Evolutionary conservation across 192 early-diverging fungal genomes (phyloP), one percentile per base, ranked within the genome.

Genomic region (Lunasporangiospora selenospora): DNA sequence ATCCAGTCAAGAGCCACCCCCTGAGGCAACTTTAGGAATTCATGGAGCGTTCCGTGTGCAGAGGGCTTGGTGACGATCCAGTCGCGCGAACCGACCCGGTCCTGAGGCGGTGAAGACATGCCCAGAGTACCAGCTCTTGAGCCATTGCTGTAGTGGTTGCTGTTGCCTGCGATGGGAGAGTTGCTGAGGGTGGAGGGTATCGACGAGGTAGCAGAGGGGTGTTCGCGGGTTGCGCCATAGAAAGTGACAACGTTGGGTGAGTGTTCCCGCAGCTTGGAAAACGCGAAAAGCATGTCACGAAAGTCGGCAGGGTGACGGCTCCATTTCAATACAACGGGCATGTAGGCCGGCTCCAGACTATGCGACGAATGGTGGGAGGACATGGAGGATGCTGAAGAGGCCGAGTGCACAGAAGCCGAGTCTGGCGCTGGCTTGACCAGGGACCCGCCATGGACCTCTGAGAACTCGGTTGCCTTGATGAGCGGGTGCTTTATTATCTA

Each of bases 401-500:
- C 44, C 6, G 67, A 62, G 41, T 71, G 67, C 24, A 71, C 48
- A 7, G 67, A 73, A 0, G 69, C 39, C 0, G 61, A 73, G 29
- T 18, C 30, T 11, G 43, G 48, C 3, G 53, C 54, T 2, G 69
- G 60, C 11, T 52, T 62, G 37, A 73, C 52, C 6, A 73, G 59
- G 13, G 59, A 53, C 6, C 69, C 69, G 18, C 59, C 69, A 46
- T 73, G 61, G 33, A 73, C 69, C 50, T 73, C 69, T 9, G 69
- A 73, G 55, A 58, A 73, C 49, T 73, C 69, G 62, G 69, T 63
- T 2, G 69, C 60, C 61, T 73, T 73, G 26, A 73, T 73, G 41
- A 73, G 69, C 26, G 69, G 69, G 36, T 73, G 61, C 29, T 73
- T 73, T 63, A 73, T 73, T 29, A 73, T 63, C 69, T 73, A 63